Evolutionary conservation across 169 alveolate genomes (phyloP), one percentile per base, ranked within the genome.

Genomic region (Cryptosporidium sp.): DNA sequence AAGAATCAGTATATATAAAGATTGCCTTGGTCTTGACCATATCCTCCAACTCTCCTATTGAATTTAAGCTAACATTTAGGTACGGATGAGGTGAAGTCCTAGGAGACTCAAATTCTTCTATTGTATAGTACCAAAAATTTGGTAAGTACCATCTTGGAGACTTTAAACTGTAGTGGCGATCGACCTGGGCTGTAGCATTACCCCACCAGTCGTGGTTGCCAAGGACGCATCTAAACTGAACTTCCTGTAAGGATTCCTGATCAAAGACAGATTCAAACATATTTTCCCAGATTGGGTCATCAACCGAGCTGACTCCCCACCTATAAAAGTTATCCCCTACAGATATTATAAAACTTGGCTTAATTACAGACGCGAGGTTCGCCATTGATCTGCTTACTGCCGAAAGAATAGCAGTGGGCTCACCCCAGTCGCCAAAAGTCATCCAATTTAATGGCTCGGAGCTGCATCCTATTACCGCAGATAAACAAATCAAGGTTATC

Each of bases 101-200:
- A 52, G 70, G 80, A 33, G 85, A 70, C 18, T 62, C 67, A 61
- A 91, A 70, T 7, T 37, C 69, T 26, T 48, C 86, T 23, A 52
- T 55, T 2, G 84, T 85, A 85, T 96, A 97, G 75, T 95, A 96
- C 98, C 98, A 96, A 93, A 95, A 96, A 91, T 96, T 96, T 67
- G 98, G 98, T 91, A 96, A 92, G 26, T 95, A 95, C 96, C 97
- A 94, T 70, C 96, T 93, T 8, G 98, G 98, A 18, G 89, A 80
- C 37, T 62, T 65, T 41, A n/a, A 8, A 33, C 89, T 80, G 29
- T 80, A 80, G 68, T 80, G 89, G 8, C 89, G 71, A 43, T 80
- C 89, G 9, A 80, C 33, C 26, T 80, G 89, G 37, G 89, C 89
- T 18, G 89, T 80, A 3, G 89, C 89, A 48, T 80, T 80, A 2